Percentiles rank a stretch among this genome's conserved stretches.
Conservation (phyloP, 2,329 filamentous ascomycete genomes). For the Fusarium sp. region DNA sequence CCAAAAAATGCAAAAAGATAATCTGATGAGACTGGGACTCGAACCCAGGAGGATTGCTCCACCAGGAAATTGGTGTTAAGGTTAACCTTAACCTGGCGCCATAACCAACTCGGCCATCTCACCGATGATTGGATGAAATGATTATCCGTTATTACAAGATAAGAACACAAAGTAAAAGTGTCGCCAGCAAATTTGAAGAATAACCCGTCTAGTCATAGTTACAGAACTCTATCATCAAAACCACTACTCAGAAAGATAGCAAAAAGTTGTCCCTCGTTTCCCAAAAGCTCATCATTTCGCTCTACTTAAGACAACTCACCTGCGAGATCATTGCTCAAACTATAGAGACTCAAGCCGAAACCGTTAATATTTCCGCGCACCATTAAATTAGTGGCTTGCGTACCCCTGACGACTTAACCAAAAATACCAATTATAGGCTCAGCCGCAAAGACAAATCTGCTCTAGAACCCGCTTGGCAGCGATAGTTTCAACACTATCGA, state of each 20-base stretch:
- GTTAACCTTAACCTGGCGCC: conserved; percentile 31
- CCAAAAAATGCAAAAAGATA: not conserved
- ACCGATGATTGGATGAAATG: conserved; percentile 13
- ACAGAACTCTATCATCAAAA: too few relatives aligned
- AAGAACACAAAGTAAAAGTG: not conserved
- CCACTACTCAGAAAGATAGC: too few relatives aligned
- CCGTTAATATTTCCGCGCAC: too few relatives aligned
- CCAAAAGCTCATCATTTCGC: too few relatives aligned
- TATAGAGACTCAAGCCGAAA: too few relatives aligned
- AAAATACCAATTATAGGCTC: not conserved
- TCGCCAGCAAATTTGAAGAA: too few relatives aligned
- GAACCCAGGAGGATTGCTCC: conserved; percentile 31
- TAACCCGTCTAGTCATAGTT: too few relatives aligned
- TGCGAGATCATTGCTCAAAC: too few relatives aligned
- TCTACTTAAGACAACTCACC: too few relatives aligned
- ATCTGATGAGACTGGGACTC: conserved; percentile 28
- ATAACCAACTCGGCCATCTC: conserved; percentile 32
- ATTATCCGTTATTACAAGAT: accelerated
- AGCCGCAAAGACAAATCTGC: not conserved
- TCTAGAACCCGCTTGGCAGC: not conserved
- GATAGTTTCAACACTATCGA: not conserved
- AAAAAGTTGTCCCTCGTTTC: too few relatives aligned
- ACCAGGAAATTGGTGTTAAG: conserved; percentile 28
- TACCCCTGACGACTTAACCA: not conserved
- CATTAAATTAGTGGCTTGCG: not conserved